phyloP scores from a whole-genome alignment of 805 yeast genomes.

The Kluyveromyces nonfermentans region DNA sequence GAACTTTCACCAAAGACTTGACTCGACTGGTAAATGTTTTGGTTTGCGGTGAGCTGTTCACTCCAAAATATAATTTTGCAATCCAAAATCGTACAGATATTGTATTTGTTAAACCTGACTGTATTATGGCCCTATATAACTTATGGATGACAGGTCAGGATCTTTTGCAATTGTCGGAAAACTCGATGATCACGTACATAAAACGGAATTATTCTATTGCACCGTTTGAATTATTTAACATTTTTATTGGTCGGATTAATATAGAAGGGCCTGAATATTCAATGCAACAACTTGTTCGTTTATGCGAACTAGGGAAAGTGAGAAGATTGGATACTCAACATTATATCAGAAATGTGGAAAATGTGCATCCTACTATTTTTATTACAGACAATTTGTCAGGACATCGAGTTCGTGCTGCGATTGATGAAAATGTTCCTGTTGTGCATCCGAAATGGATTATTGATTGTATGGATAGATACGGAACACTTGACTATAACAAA shows the following conservation, averaged over 20 bases:
- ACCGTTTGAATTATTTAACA: constrained; percentile 18
- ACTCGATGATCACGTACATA: constrained; percentile 5
- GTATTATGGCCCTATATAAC: constrained; percentile 19
- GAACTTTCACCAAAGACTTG: constrained; percentile 44
- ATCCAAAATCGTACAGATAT: constrained; percentile 23
- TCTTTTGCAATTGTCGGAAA: constrained; percentile 1
- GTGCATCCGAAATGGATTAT: constrained; percentile 38
- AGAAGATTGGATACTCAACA: constrained; percentile 7
- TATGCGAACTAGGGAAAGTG: constrained; percentile 4
- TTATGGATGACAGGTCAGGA: constrained; percentile 26
- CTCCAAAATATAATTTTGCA: constrained; percentile 24
- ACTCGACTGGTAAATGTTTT: constrained; percentile 52
- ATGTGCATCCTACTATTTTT: constrained; percentile 14
- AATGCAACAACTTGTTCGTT: constrained; percentile 1
- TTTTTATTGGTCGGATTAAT: constrained; percentile 24
- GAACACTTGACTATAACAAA: constrained; percentile 31
- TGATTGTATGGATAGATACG: constrained; percentile 34
- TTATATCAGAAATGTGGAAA: constrained; percentile 7
- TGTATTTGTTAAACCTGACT: constrained; percentile 12
- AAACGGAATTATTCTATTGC: constrained; percentile 5
- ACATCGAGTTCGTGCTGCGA: constrained; percentile 30
- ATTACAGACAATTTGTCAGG: constrained; percentile 23
- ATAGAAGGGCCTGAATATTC: constrained; percentile 1
- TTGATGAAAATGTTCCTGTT: constrained; percentile 31
- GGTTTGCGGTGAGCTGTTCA: constrained; percentile 42